A percentile compares a stretch with the other conserved stretches of the same genome.
phyloP scores from a whole-genome alignment of 345 rosid genomes.

The Moringa oleifera region DNA sequence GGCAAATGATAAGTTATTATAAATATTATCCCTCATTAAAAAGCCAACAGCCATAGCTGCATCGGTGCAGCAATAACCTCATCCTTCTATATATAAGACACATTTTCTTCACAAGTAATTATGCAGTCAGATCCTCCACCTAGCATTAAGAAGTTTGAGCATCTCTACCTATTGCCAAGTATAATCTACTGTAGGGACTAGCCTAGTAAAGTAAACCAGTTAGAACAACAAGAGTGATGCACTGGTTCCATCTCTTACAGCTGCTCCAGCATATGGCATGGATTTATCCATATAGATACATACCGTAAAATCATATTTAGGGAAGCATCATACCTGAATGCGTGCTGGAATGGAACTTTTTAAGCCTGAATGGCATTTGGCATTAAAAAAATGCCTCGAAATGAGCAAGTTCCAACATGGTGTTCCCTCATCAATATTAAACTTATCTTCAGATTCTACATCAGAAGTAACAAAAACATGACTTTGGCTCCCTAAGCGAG shows the following conservation, averaged over 20 bases:
- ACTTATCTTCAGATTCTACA: constrained; percentile 54
- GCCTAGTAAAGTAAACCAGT: neutral
- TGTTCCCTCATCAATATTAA: constrained; percentile 69
- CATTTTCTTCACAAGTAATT: no score
- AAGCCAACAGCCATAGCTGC: no score
- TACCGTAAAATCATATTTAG: neutral
- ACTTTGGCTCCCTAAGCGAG: constrained; percentile 43
- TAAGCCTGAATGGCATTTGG: constrained; percentile 39
- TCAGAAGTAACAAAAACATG: constrained; percentile 52
- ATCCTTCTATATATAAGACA: no score
- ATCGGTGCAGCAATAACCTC: no score
- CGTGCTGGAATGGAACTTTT: constrained; percentile 46
- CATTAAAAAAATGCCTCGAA: constrained; percentile 86
- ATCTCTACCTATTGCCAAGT: no score
- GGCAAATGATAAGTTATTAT: no score
- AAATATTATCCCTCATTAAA: no score
- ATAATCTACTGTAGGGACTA: no score
- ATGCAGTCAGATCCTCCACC: no score
- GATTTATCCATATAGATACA: neutral
- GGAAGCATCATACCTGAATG: constrained; percentile 59
- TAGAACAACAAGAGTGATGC: neutral
- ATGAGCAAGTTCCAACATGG: constrained; percentile 77
- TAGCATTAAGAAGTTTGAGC: no score
- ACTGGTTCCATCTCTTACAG: neutral
- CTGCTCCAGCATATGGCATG: neutral